Evolutionary conservation across 208 protist species (phyloP), one percentile per base, ranked within the genome.

Genomic region (Trypanosoma platydactyli): DNA sequence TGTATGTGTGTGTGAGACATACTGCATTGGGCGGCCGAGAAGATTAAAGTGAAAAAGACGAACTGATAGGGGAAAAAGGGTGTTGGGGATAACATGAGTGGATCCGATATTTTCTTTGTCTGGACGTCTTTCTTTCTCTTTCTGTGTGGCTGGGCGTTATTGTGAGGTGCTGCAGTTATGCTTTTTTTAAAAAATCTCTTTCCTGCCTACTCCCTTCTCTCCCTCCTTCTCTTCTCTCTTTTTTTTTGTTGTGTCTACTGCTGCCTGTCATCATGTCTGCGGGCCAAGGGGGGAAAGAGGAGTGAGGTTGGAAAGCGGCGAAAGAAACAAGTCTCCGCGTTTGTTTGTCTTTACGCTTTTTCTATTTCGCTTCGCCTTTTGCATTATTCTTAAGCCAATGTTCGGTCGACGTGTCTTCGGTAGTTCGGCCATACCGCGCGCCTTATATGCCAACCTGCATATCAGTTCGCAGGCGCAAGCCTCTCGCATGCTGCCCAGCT

Each of bases 401-500:
- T 83, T 92, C 63, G 75, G 76, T 24, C 79, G 89, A 48, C 86
- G 84, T 35, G 72, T 92, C 20, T 92, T 94, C 74, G 73, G 77
- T 12, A 92, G 86, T 62, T 67, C 79, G 6, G 58, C 84, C 11
- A 92, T 92, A 25, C 89, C 89, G 13, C 59, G 76, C 48, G 54
- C 67, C 29, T 90, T 94, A 84, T 94, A 92, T 71, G 57, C 80
- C 12, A 71, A 75, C 25, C 78, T 94, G 59, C 76, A 83, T 55
- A 91, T 92, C 65, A 85, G 71, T 73, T 84, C 76, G 22, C 64
- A 75, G 13, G 57, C 70, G 12, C 86, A 92, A 73, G 85, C 89
- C 5, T 49, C 64, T 13, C 79, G 86, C 53, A 80, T 84, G 68
- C 62, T 92, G 49, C 84, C 89, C 0, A 72, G 74, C 59, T 71